Conservation (phyloP, 2,329 filamentous ascomycete genomes). For the Aspergillus nomiae region DNA sequence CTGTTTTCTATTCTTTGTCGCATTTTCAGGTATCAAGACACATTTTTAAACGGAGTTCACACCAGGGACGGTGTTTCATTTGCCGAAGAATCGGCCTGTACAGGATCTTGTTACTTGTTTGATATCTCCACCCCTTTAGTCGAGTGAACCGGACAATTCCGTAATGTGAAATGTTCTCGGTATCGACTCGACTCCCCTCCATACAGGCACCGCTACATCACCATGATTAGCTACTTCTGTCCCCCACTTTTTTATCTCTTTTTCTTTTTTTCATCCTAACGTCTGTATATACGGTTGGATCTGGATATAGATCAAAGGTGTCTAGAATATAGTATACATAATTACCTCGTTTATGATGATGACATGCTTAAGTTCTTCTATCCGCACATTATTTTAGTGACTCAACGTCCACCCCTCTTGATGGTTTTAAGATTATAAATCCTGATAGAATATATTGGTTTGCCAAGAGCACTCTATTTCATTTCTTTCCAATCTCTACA, state of each 20-base stretch:
- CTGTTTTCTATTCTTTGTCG: constrained; percentile 15
- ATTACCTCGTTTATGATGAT: neutral
- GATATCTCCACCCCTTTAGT: constrained; percentile 2
- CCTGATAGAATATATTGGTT: neutral
- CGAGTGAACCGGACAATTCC: neutral
- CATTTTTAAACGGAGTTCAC: constrained; percentile 21
- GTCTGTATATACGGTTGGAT: constrained; percentile 27
- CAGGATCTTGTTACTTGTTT: constrained; percentile 4
- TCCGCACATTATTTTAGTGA: neutral
- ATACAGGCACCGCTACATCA: neutral
- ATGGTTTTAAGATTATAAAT: neutral
- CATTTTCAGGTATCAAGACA: constrained; percentile 16
- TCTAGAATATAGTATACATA: constrained; percentile 17
- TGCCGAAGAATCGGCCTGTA: constrained; percentile 13
- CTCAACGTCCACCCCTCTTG: neutral
- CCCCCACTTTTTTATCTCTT: neutral
- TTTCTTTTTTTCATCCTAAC: constrained; percentile 8
- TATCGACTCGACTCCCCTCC: neutral
- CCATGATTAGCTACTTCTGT: neutral
- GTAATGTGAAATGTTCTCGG: constrained; percentile 12
- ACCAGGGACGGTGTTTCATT: constrained; percentile 17
- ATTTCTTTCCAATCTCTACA: too few species aligned
- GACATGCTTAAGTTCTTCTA: neutral
- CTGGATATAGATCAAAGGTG: constrained; percentile 31
- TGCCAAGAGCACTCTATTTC: too few species aligned